Conservation (phyloP, 1,284 basidiomycete species). For the Trichosporon faecale region DNA sequence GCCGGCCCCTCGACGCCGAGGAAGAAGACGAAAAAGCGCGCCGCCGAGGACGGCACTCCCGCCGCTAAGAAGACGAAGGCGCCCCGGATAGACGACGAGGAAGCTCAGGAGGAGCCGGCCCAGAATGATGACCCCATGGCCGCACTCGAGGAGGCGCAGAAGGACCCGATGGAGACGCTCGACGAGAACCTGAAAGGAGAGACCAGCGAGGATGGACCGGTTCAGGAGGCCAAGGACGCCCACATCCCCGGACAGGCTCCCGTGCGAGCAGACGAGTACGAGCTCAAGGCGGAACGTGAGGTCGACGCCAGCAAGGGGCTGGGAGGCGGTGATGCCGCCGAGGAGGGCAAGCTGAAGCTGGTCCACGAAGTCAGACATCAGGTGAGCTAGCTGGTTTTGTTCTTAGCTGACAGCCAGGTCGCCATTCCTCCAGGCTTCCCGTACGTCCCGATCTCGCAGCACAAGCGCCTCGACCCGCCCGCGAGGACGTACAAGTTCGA, state of each 20-base stretch:
- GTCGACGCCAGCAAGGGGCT: slow-evolving; percentile 78
- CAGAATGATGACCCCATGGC: slow-evolving; percentile 14
- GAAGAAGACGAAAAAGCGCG: slow-evolving; percentile 16
- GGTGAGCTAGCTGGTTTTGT: slow-evolving; percentile 56
- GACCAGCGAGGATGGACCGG: slow-evolving; percentile 16
- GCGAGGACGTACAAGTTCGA: slow-evolving; percentile 92
- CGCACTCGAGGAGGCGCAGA: not conserved
- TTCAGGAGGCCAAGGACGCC: slow-evolving; percentile 24
- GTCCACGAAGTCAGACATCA: slow-evolving; percentile 51
- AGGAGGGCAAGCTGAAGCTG: slow-evolving; percentile 53
- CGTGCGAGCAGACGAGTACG: slow-evolving; percentile 81
- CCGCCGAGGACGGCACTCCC: slow-evolving; percentile 4
- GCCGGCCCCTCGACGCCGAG: slow-evolving; percentile 20
- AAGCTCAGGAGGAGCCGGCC: not conserved
- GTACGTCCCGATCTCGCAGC: slow-evolving; percentile 86
- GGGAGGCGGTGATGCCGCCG: slow-evolving; percentile 61
- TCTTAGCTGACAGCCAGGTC: slow-evolving; percentile 71
- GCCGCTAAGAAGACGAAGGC: slow-evolving; percentile 12
- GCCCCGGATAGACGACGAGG: slow-evolving; percentile 18
- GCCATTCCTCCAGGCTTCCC: slow-evolving; percentile 89
- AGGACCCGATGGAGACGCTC: slow-evolving; percentile 29
- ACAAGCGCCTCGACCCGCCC: slow-evolving; percentile 87
- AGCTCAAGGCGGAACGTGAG: slow-evolving; percentile 82
- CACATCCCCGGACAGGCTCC: slow-evolving; percentile 59
- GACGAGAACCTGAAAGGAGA: slow-evolving; percentile 19